Conservation (phyloP, 225 moss, liverwort and hornwort genomes). For the Sphagnum tenellum region DNA sequence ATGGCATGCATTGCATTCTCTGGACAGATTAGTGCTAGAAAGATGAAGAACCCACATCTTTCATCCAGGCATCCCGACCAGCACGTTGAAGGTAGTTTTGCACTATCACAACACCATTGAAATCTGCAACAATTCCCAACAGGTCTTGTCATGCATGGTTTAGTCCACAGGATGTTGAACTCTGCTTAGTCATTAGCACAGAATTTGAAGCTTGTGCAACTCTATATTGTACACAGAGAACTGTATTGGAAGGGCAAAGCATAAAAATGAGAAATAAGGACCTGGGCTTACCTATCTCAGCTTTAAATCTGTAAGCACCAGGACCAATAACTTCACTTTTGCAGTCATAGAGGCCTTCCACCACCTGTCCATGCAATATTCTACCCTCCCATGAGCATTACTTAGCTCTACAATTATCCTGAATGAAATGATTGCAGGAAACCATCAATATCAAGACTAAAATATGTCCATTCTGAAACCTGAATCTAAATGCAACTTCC, state of each 20-base stretch:
- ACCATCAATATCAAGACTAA: too few relatives aligned
- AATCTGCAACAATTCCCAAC: slow-evolving; percentile 53
- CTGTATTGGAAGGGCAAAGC: too few relatives aligned
- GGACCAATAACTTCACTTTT: slow-evolving; percentile 99
- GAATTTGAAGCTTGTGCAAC: too few relatives aligned
- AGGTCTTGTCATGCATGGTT: too few relatives aligned
- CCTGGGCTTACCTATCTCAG: slow-evolving; percentile 69
- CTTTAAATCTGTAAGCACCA: slow-evolving; percentile 94
- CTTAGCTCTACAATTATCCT: neutral
- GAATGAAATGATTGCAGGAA: too few relatives aligned
- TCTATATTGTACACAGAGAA: too few relatives aligned
- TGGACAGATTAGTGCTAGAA: neutral
- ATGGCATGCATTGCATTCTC: neutral
- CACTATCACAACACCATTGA: slow-evolving; percentile 87
- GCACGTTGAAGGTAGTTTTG: slow-evolving; percentile 91
- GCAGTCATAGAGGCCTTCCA: slow-evolving; percentile 98
- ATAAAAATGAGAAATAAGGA: too few relatives aligned
- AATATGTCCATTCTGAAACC: too few relatives aligned
- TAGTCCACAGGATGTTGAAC: too few relatives aligned
- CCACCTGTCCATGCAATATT: slow-evolving; percentile 52
- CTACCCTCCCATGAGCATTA: neutral
- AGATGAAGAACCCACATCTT: slow-evolving; percentile 39
- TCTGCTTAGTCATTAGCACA: too few relatives aligned
- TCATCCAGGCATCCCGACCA: slow-evolving; percentile 81
- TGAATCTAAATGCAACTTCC: too few relatives aligned